phyloP scores from a whole-genome alignment of 2,329 filamentous ascomycete genomes.

The Exophiala oligosperma region DNA sequence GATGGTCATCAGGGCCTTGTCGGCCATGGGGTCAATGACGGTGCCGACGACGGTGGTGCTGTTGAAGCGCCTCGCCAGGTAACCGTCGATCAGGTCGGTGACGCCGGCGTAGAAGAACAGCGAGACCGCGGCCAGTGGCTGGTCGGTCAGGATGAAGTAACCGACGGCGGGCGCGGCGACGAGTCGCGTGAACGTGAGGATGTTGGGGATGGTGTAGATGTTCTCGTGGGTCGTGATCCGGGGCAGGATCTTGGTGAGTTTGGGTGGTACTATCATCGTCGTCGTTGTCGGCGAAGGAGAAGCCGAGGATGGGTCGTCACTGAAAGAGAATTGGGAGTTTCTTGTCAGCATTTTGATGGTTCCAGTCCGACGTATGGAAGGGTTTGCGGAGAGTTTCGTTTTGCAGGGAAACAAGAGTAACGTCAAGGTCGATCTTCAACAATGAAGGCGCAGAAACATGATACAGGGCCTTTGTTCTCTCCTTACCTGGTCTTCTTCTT shows the following conservation, averaged over 20 bases:
- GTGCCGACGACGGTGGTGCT: slow-evolving; percentile 91
- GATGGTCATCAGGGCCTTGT: slow-evolving; percentile 94
- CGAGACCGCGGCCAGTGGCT: slow-evolving; percentile 74
- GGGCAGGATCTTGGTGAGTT: slow-evolving; percentile 21
- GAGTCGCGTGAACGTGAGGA: slow-evolving; percentile 84
- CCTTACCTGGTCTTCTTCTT: not conserved
- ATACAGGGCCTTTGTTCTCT: not conserved
- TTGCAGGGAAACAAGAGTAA: too few relatives aligned
- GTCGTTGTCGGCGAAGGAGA: not conserved
- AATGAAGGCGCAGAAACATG: too few relatives aligned
- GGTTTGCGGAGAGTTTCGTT: too few relatives aligned
- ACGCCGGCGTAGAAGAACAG: slow-evolving; percentile 92
- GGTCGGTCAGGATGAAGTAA: slow-evolving; percentile 82
- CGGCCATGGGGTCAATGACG: slow-evolving; percentile 93
- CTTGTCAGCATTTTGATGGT: too few relatives aligned
- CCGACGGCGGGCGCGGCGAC: slow-evolving; percentile 80
- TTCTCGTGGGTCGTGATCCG: slow-evolving; percentile 67
- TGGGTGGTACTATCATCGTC: not conserved
- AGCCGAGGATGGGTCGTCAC: not conserved
- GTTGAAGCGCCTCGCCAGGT: slow-evolving; percentile 85
- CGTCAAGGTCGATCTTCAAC: too few relatives aligned
- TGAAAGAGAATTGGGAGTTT: not conserved
- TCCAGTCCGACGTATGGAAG: too few relatives aligned
- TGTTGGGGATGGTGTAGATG: slow-evolving; percentile 95
- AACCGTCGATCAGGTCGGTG: slow-evolving; percentile 91